phyloP scores from a whole-genome alignment of 2,329 filamentous ascomycete species.

The Alternaria triticina region DNA sequence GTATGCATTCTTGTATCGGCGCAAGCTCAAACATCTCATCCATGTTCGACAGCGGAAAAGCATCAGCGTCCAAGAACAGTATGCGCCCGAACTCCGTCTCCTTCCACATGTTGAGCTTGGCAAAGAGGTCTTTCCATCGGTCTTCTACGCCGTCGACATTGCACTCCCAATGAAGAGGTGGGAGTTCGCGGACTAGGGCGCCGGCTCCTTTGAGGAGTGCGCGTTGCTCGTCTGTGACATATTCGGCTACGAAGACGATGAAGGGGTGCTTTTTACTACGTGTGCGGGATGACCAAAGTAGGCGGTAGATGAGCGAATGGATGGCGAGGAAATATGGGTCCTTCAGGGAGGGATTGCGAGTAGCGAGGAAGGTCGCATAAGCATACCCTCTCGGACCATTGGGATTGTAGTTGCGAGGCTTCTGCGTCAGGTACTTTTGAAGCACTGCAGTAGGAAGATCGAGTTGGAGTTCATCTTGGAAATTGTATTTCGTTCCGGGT shows the following conservation, averaged over 20 bases:
- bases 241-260: constrained; percentile 44
- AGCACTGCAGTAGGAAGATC: constrained; percentile 26
- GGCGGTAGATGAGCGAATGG: constrained; percentile 40
- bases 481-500: constrained; percentile 25
- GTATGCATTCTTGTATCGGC: constrained; percentile 25
- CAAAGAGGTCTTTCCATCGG: constrained; percentile 45
- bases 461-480: constrained; percentile 37
- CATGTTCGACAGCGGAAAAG: constrained; percentile 38
- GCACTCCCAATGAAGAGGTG: constrained; percentile 36
- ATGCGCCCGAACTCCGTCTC: constrained; percentile 41
- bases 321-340: constrained; percentile 47
- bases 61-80: constrained; percentile 44
- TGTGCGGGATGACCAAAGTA: constrained; percentile 41
- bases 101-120: constrained; percentile 47
- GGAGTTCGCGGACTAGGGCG: constrained; percentile 42
- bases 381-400: constrained; percentile 25
- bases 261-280: constrained; percentile 35
- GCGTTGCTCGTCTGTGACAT: constrained; percentile 40
- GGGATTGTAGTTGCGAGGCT: constrained; percentile 35
- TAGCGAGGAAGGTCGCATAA: constrained; percentile 44
- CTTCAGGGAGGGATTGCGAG: constrained; percentile 37
- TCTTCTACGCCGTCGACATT: constrained; percentile 25
- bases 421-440: constrained; percentile 15
- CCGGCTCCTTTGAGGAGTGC: constrained; percentile 38
- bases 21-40: constrained; percentile 40